Base-by-base conservation (phyloP, 2,329 filamentous ascomycete genomes). In the Westerdykella ornata region DNA sequence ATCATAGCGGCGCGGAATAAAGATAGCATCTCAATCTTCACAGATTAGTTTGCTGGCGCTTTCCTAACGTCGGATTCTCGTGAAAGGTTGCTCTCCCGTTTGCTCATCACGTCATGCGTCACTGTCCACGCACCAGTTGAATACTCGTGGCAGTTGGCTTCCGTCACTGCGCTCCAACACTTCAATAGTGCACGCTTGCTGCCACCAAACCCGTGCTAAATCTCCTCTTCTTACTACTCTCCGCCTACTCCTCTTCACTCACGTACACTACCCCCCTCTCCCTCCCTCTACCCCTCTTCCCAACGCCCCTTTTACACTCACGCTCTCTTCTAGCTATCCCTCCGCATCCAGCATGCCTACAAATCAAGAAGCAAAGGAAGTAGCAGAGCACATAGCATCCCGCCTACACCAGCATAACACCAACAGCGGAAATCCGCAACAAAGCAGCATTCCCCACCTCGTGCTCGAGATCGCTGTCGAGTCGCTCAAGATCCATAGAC, bases 401-500 rank as follows among this genome's bases (percentile, higher is more conserved):
- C 30, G 30, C 8, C 30, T 33, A 14, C 30, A 33, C 8, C 3
- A 14, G 8, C 8, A 15, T n/a, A 33, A 33, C 30, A 14, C 9
- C 3, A 33, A 33, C 13, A 2, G 9, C 4, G 22, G 22, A 2
- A 26, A 15, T 33, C 12, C 30, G 22, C 22, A 26, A 11, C 22
- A 8, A 26, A 33, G 12, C 30, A 33, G 30, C 16, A 9, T 17
- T 15, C 30, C 16, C 3, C 8, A 15, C 8, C 32, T 60, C 12
- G 33, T 58, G 2, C 13, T 58, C 0, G 56, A 59, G 38, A 51
- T 44, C 2, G 39, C 55, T 0, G 42, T 56, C 16, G 56, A 60
- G 32, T 49, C 44, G 2, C 6, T 55, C 2, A 50, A 38, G 36
- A 47, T 56, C 7, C 57, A 56, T 35, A 38, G 49, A 1, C 12